Evolutionary conservation across 192 early-diverging fungal genomes (phyloP).

Genomic region (Backusella luteola): DNA sequence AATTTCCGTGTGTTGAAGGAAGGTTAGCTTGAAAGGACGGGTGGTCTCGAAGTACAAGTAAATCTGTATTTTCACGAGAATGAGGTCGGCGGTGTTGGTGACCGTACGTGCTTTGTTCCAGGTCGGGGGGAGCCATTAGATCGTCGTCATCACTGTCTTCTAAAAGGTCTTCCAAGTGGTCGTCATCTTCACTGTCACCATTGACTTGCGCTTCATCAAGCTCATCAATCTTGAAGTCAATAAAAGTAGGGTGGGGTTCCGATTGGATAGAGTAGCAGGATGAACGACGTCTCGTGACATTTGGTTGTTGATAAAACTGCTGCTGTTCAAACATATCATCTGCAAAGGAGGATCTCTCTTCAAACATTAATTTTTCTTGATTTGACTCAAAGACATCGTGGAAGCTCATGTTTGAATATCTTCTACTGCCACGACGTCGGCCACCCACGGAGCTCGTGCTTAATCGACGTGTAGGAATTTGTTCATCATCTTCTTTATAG

Average conservation of each 20-base stretch:
- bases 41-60: not conserved
- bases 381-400: not conserved
- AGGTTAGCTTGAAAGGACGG: constrained; percentile 6
- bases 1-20: constrained; percentile 7
- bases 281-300: constrained; percentile 3
- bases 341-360: not conserved
- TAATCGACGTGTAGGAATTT: not conserved
- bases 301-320: constrained; percentile 1
- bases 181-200: not conserved
- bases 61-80: not conserved
- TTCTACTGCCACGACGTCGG: not conserved
- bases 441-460: not conserved
- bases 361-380: not conserved
- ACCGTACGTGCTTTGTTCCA: not conserved
- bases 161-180: not conserved
- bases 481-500: constrained; percentile 23
- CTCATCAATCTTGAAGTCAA: constrained; percentile 6
- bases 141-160: constrained; percentile 7
- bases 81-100: not conserved
- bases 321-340: constrained; percentile 6
- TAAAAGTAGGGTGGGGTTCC: constrained; percentile 18
- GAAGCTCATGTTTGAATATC: constrained; percentile 1
- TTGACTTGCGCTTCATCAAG: not conserved
- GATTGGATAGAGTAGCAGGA: constrained; percentile 16
- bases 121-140: not conserved